phyloP scores from a whole-genome alignment of 2,329 filamentous ascomycete genomes.

The Beauveria sp. region DNA sequence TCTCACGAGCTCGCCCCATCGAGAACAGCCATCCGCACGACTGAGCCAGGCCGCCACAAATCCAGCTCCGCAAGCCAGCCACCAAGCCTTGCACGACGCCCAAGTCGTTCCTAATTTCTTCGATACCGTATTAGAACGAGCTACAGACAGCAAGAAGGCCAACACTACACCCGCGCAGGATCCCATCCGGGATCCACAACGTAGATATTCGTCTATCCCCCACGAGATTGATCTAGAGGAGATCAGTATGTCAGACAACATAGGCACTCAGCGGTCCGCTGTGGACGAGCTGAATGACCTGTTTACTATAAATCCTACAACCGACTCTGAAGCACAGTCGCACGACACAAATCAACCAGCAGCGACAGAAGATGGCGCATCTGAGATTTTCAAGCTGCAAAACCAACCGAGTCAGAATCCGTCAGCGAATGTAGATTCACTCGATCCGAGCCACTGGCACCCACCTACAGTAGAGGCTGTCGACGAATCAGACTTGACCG shows the following conservation, averaged over 20 bases:
- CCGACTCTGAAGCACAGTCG: not conserved
- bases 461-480: not conserved
- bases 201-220: not conserved
- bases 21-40: not conserved
- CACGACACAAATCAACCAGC: not conserved
- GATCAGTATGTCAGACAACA: not conserved
- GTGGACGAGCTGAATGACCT: constrained; percentile 12
- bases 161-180: not conserved
- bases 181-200: not conserved
- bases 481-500: not conserved
- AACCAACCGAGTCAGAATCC: not conserved
- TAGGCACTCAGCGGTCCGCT: constrained; percentile 6
- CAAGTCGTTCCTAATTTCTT: constrained; percentile 18
- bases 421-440: not conserved
- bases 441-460: constrained; percentile 6
- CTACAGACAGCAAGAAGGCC: constrained; percentile 13
- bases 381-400: not conserved
- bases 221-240: not conserved
- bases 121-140: constrained; percentile 12
- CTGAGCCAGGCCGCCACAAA: not conserved
- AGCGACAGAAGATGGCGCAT: not conserved
- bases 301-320: not conserved
- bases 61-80: not conserved
- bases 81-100: constrained; percentile 20
- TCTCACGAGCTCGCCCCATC: not conserved